Base-by-base conservation (phyloP, 1,139 yeast species). In the Zygosaccharomyces pseudobailii region DNA sequence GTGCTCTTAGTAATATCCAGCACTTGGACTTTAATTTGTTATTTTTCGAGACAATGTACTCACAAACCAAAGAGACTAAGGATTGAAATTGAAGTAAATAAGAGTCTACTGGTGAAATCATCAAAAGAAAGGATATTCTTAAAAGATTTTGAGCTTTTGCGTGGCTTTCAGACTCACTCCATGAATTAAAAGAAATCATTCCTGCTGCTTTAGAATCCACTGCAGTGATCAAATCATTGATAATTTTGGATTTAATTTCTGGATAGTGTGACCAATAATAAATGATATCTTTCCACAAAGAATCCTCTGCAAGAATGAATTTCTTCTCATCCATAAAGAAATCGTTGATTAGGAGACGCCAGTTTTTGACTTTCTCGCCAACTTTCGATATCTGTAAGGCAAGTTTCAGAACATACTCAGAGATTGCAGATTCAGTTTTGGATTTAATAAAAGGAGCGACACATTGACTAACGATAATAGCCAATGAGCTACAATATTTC, bases 71-170 rank as follows among this genome's bases (percentile, higher is more conserved):
- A 4, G 53, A 50, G 37, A 63, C 49, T 22, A 65, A 39, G 5
- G 56, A 49, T 43, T 57, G 62, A 43, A 62, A 62, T 34, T 59
- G 57, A 34, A 68, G 64, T 49, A 82, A 66, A 59, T 80, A 82
- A 37, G 68, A 71, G 57, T 85, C 88, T 13, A 67, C 70, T 0
- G 84, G 83, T 46, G 82, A 80, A 10, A 84, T 71, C 54, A 85
- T 58, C 6, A 87, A 58, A 48, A 90, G 62, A 55, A 79, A 87
- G 0, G 86, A 70, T 1, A 88, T 71, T 25, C 62, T 55, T 33
- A 54, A 42, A n/a, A 62, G 46, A 37, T 57, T 59, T 45, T 59
- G 61, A 20, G 56, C 55, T 48, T 60, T 63, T 2, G 49, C 43
- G 9, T 51, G 53, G n/a, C 50, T 54, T 38, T 65, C 68, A 4